Base-by-base conservation (phyloP, 2,329 filamentous ascomycete genomes). In the Ceratocystis papillata region DNA sequence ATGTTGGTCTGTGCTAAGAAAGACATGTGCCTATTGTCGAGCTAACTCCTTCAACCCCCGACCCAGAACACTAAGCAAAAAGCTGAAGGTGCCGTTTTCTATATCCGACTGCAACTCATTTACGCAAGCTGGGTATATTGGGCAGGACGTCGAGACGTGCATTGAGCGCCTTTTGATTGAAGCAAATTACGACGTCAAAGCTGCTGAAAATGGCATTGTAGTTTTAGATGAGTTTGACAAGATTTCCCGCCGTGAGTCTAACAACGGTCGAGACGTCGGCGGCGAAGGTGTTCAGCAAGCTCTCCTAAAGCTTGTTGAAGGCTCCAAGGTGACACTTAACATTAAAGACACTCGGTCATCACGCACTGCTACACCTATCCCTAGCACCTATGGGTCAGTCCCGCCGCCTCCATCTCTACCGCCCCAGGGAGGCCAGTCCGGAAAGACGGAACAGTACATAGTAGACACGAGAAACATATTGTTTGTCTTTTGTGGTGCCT, bases 191-290 rank as follows among this genome's bases (percentile, higher is more conserved):
- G 89, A 96, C 70, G 84, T 94, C 33, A 85, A 86, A 67, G 85
- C 87, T 65, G 87, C 91, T 6, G 93, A 99, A 73, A 84, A 89
- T 64, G 94, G 94, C 4, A 97, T 99, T 66, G 90, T 99, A 60
- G 94, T 96, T 66, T 80, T 99, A 22, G 94, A 99, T 71, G 94
- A 99, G 76, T 90, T 99, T 65, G 94, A 99, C 79, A 99, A 99
- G 77, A 92, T 97, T 67, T 92, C 94, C 1, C 89, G 89, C 46
- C 86, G 90, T 30, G 93, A 94, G 73, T 88, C 92, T 17, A 85
- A 85, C 68, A 91, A 96, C 68, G 93, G 92, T 22, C 89, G 95
- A 71, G 94, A 99, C 72, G 94, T 99, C 2, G 89, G 92, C 20
- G 94, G 94, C 25, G 94, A 97, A 78, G 94, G 94, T 64, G 94